Evolutionary conservation across 1,139 yeast species (phyloP).

Genomic region (Yamadazyma sp.): DNA sequence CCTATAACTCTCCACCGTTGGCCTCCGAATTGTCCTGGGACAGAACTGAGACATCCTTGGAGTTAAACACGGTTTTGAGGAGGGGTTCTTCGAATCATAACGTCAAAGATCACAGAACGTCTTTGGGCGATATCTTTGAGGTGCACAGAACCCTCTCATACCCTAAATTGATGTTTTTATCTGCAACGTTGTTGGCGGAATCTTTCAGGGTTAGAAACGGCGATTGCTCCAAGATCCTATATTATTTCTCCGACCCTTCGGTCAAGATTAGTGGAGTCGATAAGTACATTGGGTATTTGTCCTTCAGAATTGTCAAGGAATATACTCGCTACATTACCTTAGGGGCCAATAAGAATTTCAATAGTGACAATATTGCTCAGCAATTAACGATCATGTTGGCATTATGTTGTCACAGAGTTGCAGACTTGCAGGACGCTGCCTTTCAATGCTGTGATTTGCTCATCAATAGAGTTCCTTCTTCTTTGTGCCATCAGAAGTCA

Average conservation of each 20-base stretch:
- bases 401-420: conserved; percentile 76
- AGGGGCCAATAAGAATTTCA: conserved; percentile 52
- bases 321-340: conserved; percentile 48
- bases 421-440: conserved; percentile 77
- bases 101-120: conserved; percentile 71
- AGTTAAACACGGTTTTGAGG: conserved; percentile 85
- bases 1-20: conserved; percentile 86
- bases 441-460: conserved; percentile 74
- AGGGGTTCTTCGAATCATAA: conserved; percentile 87
- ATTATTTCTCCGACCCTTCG: conserved; percentile 86
- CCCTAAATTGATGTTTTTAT: conserved; percentile 84
- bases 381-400: conserved; percentile 72
- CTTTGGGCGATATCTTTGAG: conserved; percentile 51
- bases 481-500: conserved; percentile 73
- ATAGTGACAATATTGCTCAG: conserved; percentile 61
- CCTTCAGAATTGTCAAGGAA: conserved; percentile 58
- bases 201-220: conserved; percentile 77
- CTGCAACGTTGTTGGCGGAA: conserved; percentile 81
- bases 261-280: conserved; percentile 72
- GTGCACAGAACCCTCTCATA: conserved; percentile 60
- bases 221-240: conserved; percentile 69
- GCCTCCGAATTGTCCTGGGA: conserved; percentile 86
- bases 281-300: conserved; percentile 64
- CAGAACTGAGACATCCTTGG: conserved; percentile 88
- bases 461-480: conserved; percentile 70